A percentile compares a stretch with the other conserved stretches of the same genome.
Evolutionary conservation across 2,329 filamentous ascomycete genomes (phyloP).

Genomic region (Cladorrhinum sp.): DNA sequence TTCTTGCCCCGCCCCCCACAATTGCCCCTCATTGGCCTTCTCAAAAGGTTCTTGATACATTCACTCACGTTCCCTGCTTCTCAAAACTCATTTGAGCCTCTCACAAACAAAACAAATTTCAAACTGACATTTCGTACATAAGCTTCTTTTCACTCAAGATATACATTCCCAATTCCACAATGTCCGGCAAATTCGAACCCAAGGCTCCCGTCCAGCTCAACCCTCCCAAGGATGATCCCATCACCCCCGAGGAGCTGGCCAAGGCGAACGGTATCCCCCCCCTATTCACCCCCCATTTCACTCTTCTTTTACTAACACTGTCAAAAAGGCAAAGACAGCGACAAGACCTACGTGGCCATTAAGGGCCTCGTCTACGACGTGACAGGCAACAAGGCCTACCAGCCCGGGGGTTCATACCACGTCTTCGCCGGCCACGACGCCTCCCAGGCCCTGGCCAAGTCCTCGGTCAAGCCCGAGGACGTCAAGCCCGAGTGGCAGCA

Average conservation of each 20-base stretch:
- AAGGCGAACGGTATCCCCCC: constrained; percentile 70
- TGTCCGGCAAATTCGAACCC: constrained; percentile 71
- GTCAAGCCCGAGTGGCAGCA: constrained; percentile 79
- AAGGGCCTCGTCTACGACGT: constrained; percentile 95
- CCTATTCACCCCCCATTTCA: not conserved
- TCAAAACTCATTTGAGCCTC: too few species aligned
- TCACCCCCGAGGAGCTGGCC: constrained; percentile 74
- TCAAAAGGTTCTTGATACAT: not conserved
- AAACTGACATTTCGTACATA: not conserved
- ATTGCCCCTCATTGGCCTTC: not conserved
- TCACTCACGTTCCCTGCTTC: too few species aligned
- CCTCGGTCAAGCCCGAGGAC: constrained; percentile 82
- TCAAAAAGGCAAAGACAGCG: constrained; percentile 59
- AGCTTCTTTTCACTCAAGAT: not conserved
- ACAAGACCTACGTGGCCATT: constrained; percentile 66
- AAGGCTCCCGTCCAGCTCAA: constrained; percentile 72
- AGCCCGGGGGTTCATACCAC: constrained; percentile 76
- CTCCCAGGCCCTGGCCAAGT: constrained; percentile 83
- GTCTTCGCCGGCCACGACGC: constrained; percentile 96
- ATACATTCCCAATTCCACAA: constrained; percentile 30
- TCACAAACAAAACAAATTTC: too few species aligned
- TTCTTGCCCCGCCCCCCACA: too few species aligned
- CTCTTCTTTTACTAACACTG: not conserved
- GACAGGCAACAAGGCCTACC: constrained; percentile 82
- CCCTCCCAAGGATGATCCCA: constrained; percentile 83